These are phyloP conservation scores for Colletotrichum liriopes DNA, from an alignment of 2,329 filamentous ascomycete species.

Conservation along the genomic window DNA sequence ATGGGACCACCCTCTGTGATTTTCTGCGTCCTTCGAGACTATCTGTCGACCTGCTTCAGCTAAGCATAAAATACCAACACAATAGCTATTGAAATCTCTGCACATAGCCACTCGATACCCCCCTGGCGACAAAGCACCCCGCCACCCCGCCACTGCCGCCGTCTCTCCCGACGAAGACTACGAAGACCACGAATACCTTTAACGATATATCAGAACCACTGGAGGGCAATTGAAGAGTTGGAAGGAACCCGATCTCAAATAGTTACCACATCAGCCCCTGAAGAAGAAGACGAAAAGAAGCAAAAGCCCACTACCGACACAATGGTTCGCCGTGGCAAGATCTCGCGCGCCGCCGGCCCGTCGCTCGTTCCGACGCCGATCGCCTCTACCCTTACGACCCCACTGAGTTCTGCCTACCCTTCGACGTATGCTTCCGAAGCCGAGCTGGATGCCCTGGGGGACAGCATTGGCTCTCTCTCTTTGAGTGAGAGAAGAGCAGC, in stretches of 20 bases:
- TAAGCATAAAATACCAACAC: neutral
- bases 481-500: constrained; percentile 46
- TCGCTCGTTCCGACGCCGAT: constrained; percentile 38
- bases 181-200: neutral
- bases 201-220: no score
- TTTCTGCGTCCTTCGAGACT: constrained; percentile 52
- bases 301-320: constrained; percentile 2
- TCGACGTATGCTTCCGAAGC: constrained; percentile 57
- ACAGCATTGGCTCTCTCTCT: constrained; percentile 60
- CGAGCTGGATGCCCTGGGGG: constrained; percentile 59
- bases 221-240: neutral
- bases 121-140: constrained; percentile 25
- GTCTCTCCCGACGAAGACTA: constrained; percentile 12
- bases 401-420: constrained; percentile 54
- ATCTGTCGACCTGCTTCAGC: constrained; percentile 25
- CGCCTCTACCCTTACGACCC: constrained; percentile 53
- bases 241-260: neutral
- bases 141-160: constrained; percentile 33
- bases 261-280: no score
- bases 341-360: constrained; percentile 50
- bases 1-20: constrained; percentile 72
- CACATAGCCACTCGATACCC: constrained; percentile 33
- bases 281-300: neutral
- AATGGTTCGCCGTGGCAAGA: constrained; percentile 49
- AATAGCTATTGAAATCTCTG: constrained; percentile 34